Evolutionary conservation across 192 early-diverging fungal genomes (phyloP).

Genomic region (Jimgerdemannia flammicorona): DNA sequence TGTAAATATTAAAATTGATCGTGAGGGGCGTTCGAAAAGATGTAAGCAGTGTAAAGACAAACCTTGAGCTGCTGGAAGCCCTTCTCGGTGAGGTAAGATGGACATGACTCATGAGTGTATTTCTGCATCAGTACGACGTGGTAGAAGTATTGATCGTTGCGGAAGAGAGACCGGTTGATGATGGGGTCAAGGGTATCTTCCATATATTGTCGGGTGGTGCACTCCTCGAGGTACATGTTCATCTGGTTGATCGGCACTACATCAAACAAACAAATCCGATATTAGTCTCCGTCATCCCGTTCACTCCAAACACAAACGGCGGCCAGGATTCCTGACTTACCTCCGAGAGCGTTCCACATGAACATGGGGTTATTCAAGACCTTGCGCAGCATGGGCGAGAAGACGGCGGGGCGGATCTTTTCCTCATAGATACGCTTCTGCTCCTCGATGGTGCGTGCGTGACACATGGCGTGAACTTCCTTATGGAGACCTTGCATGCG

Average conservation of each 20-base stretch:
- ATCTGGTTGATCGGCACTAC: constrained; percentile 78
- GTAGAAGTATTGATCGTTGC: constrained; percentile 83
- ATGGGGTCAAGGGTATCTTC: constrained; percentile 83
- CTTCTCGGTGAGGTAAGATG: constrained; percentile 69
- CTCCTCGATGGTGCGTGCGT: constrained; percentile 47
- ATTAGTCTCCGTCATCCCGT: background rate
- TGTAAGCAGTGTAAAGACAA: constrained; percentile 8
- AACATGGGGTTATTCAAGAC: constrained; percentile 75
- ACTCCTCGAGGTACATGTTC: constrained; percentile 80
- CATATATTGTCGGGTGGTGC: constrained; percentile 72
- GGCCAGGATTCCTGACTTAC: constrained; percentile 3
- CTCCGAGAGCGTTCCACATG: constrained; percentile 80
- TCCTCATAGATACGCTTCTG: constrained; percentile 64
- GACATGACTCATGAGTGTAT: constrained; percentile 65
- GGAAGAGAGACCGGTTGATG: constrained; percentile 53
- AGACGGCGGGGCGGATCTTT: constrained; percentile 61
- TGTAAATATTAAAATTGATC: background rate
- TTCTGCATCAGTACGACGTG: constrained; percentile 68
- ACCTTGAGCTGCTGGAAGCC: constrained; percentile 61
- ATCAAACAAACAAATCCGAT: background rate
- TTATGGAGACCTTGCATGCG: constrained; percentile 51
- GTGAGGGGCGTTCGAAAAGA: constrained; percentile 6
- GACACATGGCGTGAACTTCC: constrained; percentile 51
- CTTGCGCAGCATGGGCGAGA: constrained; percentile 56
- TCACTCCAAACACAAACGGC: background rate